phyloP scores from a whole-genome alignment of 1,284 basidiomycete genomes.

The Rhodotorula sp. region DNA sequence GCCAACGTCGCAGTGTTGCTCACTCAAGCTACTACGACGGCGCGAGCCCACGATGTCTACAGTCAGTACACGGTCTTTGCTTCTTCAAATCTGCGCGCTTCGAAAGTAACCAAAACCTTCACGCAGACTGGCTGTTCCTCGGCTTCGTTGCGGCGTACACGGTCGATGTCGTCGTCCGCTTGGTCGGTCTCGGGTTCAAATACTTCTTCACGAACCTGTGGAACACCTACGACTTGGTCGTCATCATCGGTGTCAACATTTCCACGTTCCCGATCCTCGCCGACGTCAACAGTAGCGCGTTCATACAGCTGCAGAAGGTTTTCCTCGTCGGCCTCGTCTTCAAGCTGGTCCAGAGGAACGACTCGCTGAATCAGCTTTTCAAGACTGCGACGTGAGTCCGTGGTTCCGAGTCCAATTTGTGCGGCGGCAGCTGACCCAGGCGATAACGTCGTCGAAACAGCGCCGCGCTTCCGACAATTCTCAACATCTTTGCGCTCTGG shows the following conservation, averaged over 20 bases:
- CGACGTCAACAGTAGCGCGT: slow-evolving; percentile 15
- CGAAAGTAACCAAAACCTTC: background rate
- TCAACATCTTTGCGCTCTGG: slow-evolving; percentile 86
- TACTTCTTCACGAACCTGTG: slow-evolving; percentile 79
- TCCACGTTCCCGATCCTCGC: slow-evolving; percentile 76
- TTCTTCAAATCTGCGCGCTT: background rate
- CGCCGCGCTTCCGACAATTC: slow-evolving; percentile 58
- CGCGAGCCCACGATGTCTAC: slow-evolving; percentile 61
- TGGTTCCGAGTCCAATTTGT: background rate
- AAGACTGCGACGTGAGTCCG: slow-evolving; percentile 82
- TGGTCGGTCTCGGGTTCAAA: slow-evolving; percentile 78
- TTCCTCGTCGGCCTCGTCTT: slow-evolving; percentile 87
- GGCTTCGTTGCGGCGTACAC: slow-evolving; percentile 70
- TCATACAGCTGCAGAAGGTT: slow-evolving; percentile 74
- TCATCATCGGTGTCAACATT: slow-evolving; percentile 75
- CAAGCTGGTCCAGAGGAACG: slow-evolving; percentile 88
- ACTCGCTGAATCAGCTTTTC: slow-evolving; percentile 90
- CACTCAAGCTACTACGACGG: slow-evolving; percentile 73
- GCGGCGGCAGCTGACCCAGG: slow-evolving; percentile 55
- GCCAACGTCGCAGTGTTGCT: slow-evolving; percentile 82
- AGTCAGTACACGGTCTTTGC: slow-evolving; percentile 54
- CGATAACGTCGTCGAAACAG: background rate
- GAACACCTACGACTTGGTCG: slow-evolving; percentile 84
- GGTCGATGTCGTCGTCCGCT: slow-evolving; percentile 72
- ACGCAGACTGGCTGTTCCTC: slow-evolving; percentile 73